phyloP scores from a whole-genome alignment of 2,329 filamentous ascomycete genomes.

The Neonectria magnoliae region DNA sequence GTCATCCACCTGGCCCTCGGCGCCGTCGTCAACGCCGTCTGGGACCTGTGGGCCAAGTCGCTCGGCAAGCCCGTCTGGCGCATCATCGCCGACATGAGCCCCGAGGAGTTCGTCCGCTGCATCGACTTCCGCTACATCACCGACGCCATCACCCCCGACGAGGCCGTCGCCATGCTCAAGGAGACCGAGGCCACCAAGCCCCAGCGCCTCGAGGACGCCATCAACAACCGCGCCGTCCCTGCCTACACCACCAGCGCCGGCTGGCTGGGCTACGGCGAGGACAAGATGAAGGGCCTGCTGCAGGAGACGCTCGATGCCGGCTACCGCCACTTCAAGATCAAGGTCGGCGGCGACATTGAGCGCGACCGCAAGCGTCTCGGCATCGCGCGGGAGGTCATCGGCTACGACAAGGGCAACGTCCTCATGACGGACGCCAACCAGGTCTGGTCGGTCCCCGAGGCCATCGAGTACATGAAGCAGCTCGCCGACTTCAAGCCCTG shows the following conservation, averaged over 20 bases:
- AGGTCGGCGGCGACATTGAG: slow-evolving; percentile 80
- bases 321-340: slow-evolving; percentile 90
- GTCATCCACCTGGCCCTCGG: slow-evolving; percentile 93
- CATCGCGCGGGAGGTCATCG: slow-evolving; percentile 83
- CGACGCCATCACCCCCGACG: slow-evolving; percentile 88
- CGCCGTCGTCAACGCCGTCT: slow-evolving; percentile 89
- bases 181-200: slow-evolving; percentile 74
- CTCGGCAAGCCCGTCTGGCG: slow-evolving; percentile 90
- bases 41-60: slow-evolving; percentile 94
- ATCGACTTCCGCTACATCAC: slow-evolving; percentile 97
- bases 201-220: slow-evolving; percentile 76
- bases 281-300: slow-evolving; percentile 82
- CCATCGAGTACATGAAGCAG: slow-evolving; percentile 85
- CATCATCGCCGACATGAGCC: slow-evolving; percentile 88
- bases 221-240: slow-evolving; percentile 79
- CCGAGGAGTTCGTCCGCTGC: slow-evolving; percentile 85
- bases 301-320: slow-evolving; percentile 79
- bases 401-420: slow-evolving; percentile 83
- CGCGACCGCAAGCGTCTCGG: slow-evolving; percentile 75
- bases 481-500: slow-evolving; percentile 86
- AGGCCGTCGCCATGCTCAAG: slow-evolving; percentile 78
- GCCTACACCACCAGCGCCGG: slow-evolving; percentile 92
- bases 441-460: slow-evolving; percentile 90
- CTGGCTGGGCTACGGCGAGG: slow-evolving; percentile 90
- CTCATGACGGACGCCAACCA: slow-evolving; percentile 96